These are phyloP conservation scores for Sclerotinia subarctica DNA, from an alignment of 2,329 filamentous ascomycete genomes.

Conservation along the genomic window DNA sequence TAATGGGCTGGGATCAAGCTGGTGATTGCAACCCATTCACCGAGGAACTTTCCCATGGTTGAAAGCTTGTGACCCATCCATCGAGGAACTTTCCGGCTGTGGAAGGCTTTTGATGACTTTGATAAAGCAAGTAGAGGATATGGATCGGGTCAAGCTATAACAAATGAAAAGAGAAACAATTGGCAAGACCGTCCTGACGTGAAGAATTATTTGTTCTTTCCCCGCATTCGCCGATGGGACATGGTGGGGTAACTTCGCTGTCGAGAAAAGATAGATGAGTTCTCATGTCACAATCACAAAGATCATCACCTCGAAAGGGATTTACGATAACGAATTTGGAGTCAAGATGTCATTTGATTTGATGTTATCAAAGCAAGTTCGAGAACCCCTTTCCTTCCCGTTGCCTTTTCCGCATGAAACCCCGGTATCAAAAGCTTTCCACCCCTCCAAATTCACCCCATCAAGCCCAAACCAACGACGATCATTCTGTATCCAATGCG, in stretches of 20 bases:
- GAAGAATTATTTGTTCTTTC: not conserved
- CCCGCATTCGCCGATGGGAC: not conserved
- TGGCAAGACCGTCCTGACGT: not conserved
- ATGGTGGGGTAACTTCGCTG: not conserved
- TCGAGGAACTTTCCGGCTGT: no score
- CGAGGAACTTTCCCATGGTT: not conserved
- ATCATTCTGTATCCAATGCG: not conserved
- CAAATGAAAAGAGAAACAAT: not conserved
- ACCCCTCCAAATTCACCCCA: not conserved
- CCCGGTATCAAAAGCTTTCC: not conserved
- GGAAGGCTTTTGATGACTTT: no score
- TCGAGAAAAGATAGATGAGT: not conserved
- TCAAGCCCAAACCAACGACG: not conserved
- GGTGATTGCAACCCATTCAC: not conserved
- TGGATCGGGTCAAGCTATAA: not conserved
- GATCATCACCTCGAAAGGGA: not conserved
- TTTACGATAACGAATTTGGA: not conserved
- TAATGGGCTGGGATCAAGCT: not conserved
- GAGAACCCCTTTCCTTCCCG: not conserved
- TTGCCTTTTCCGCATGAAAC: not conserved
- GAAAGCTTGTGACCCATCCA: not conserved
- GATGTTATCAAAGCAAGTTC: conserved; percentile 4
- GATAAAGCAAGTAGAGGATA: not conserved
- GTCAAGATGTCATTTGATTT: conserved; percentile 12
- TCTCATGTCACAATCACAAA: not conserved